Evolutionary conservation across 305 asterid genomes (phyloP).

Genomic region (Fraxinus angustifolia): DNA sequence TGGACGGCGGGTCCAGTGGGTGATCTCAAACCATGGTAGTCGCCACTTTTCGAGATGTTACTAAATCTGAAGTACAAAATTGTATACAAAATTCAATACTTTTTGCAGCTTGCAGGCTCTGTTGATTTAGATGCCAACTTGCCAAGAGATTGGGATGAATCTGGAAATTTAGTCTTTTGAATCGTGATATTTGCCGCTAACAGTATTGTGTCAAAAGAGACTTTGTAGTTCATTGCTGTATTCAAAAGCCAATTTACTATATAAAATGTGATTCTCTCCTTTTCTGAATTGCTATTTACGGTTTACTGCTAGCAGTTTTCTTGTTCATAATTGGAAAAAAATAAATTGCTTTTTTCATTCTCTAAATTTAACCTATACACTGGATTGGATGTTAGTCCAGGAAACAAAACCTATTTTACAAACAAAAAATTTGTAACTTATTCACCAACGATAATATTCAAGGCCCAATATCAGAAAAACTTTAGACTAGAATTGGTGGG

Average conservation of each 20-base stretch:
- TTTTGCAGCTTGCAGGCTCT: neutral
- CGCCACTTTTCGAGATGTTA: neutral
- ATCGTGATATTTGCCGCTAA: neutral
- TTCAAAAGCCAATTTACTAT: neutral
- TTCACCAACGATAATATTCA: no score
- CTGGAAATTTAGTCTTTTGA: neutral
- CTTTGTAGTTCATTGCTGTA: neutral
- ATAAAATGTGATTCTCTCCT: neutral
- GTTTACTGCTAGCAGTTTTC: neutral
- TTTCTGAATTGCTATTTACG: neutral
- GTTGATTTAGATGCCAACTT: neutral
- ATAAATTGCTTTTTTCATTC: neutral
- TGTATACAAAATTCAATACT: neutral
- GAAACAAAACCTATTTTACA: no score
- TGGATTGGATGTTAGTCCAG: no score
- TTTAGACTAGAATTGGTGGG: neutral
- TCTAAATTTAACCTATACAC: no score
- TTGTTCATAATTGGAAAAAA: no score
- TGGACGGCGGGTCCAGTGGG: conserved; percentile 54
- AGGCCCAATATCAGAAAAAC: neutral
- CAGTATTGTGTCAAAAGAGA: neutral
- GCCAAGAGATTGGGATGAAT: neutral
- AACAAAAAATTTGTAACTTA: no score
- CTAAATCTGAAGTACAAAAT: neutral
- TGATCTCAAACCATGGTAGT: conserved; percentile 53